Percentiles rank a stretch among this genome's conserved stretches.
These are phyloP conservation scores for Echria macrotheca DNA, from an alignment of 495 filamentous ascomycete species.

Conservation along the genomic window DNA sequence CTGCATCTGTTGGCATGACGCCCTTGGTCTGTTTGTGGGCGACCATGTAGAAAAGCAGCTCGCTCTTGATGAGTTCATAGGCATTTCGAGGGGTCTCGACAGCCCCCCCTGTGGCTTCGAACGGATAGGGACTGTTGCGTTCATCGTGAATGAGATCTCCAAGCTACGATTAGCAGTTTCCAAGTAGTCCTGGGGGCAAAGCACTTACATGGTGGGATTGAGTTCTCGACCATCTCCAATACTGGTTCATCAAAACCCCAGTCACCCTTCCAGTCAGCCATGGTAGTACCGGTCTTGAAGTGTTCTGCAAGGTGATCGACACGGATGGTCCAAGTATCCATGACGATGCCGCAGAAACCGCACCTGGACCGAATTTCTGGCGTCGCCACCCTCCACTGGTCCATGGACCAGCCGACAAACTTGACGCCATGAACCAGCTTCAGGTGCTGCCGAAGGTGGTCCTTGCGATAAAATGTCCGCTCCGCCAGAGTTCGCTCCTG, in stretches of 20 bases:
- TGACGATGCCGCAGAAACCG: conserved; percentile 59
- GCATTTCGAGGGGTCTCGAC: conserved; percentile 36
- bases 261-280: conserved; percentile 67
- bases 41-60: conserved; percentile 38
- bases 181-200: background rate
- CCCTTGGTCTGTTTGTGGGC: conserved; percentile 26
- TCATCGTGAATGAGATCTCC: conserved; percentile 53
- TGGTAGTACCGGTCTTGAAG: conserved; percentile 61
- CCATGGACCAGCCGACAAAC: conserved; percentile 55
- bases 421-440: conserved; percentile 69
- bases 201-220: conserved; percentile 56
- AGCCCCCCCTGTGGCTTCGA: conserved; percentile 32
- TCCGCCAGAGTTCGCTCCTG: conserved; percentile 57
- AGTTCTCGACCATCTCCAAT: conserved; percentile 56
- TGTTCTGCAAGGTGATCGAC: conserved; percentile 63
- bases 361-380: conserved; percentile 61
- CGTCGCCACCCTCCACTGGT: conserved; percentile 59
- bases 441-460: conserved; percentile 77
- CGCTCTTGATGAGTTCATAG: conserved; percentile 48
- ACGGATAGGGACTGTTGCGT: conserved; percentile 44
- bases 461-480: conserved; percentile 77
- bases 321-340: conserved; percentile 58
- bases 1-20: conserved; percentile 32
- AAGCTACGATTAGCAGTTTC: background rate
- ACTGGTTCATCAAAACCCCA: conserved; percentile 63